phyloP scores from a whole-genome alignment of 1,139 yeast genomes.

The Saccharomycopsis hybrid region DNA sequence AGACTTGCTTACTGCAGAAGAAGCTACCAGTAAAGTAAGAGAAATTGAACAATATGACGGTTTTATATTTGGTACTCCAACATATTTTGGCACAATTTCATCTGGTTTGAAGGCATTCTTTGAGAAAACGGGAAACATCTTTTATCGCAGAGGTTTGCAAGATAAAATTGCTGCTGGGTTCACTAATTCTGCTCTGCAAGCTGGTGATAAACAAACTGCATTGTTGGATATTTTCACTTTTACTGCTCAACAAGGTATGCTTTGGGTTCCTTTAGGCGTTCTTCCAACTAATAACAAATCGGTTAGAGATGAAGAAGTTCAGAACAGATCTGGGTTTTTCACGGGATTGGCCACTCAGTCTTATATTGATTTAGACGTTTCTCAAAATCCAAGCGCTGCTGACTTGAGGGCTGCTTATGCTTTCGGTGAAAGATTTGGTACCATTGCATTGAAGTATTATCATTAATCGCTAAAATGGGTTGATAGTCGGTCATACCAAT shows the following conservation, averaged over 20 bases:
- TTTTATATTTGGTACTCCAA: constrained; percentile 19
- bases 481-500: too few species aligned
- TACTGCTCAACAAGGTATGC: constrained; percentile 20
- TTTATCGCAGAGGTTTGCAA: constrained; percentile 12
- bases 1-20: constrained; percentile 9
- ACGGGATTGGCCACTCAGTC: constrained; percentile 14
- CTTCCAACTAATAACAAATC: constrained; percentile 2
- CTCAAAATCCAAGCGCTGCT: constrained; percentile 2
- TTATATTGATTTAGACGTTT: constrained; percentile 1
- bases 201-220: constrained; percentile 20
- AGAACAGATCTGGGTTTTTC: constrained; percentile 8
- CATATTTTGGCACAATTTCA: constrained; percentile 19
- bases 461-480: background rate
- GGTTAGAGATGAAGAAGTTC: constrained; percentile 4
- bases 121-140: constrained; percentile 10
- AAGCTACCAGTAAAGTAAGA: constrained; percentile 15
- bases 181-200: constrained; percentile 15
- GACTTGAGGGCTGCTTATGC: constrained; percentile 6
- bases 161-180: constrained; percentile 20
- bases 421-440: constrained; percentile 12
- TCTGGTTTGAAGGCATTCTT: constrained; percentile 16
- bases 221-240: constrained; percentile 11
- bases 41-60: constrained; percentile 14
- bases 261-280: constrained; percentile 18
- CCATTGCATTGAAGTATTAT: constrained; percentile 9